phyloP scores from a whole-genome alignment of 1,284 basidiomycete genomes.

The Irpex rosettiformis region DNA sequence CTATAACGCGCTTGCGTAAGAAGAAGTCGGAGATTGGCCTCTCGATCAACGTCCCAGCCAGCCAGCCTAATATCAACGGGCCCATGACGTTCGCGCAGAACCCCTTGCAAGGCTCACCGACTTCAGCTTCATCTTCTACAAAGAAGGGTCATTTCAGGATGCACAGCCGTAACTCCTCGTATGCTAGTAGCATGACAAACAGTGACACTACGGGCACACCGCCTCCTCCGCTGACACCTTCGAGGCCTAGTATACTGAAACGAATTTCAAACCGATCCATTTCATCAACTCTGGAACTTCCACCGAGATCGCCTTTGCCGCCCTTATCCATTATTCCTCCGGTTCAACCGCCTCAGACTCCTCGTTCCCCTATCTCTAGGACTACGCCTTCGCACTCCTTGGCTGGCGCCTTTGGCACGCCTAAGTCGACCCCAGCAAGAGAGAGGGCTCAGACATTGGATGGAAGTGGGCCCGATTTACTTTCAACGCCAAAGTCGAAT shows the following conservation, averaged over 20 bases:
- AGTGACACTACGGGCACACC: background rate
- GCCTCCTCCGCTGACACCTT: background rate
- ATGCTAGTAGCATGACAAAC: background rate
- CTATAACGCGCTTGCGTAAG: background rate
- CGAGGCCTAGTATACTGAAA: constrained; percentile 7
- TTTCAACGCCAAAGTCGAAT: background rate
- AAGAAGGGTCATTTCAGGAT: background rate
- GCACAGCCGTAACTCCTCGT: background rate
- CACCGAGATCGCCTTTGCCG: background rate
- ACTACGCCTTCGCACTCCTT: background rate
- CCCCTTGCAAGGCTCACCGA: background rate
- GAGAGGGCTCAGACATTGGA: background rate
- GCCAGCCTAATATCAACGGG: background rate
- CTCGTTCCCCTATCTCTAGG: background rate
- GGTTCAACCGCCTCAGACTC: background rate
- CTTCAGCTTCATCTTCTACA: background rate
- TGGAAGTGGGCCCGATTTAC: background rate
- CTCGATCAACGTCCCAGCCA: background rate
- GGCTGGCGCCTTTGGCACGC: background rate
- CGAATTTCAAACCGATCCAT: constrained; percentile 6
- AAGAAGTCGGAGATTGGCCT: background rate
- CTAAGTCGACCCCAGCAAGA: constrained; percentile 1
- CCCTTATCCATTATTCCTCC: background rate
- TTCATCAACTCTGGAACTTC: background rate
- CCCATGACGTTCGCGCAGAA: constrained; percentile 15